Conservation (phyloP, 805 yeast genomes). For the Saturnispora sanitii region DNA sequence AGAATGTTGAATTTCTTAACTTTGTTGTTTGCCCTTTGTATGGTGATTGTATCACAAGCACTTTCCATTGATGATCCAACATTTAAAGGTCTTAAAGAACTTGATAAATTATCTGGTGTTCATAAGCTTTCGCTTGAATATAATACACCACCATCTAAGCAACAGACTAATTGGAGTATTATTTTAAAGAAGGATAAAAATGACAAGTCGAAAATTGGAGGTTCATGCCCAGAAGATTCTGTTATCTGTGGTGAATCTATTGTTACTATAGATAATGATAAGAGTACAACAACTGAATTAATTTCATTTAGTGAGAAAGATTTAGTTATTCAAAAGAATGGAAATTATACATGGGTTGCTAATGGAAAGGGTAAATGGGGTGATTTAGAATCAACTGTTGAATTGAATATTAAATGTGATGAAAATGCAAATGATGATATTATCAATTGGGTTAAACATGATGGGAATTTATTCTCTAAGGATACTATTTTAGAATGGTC, state of each 20-base stretch:
- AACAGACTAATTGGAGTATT: conserved; percentile 55
- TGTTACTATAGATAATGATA: conserved; percentile 40
- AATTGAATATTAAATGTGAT: conserved; percentile 36
- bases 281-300: conserved; percentile 41
- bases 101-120: conserved; percentile 40
- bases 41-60: neutral
- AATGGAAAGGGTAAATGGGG: conserved; percentile 55
- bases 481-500: conserved; percentile 16
- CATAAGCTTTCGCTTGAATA: conserved; percentile 31
- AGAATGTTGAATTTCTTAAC: neutral
- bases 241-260: conserved; percentile 70
- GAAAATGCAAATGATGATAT: conserved; percentile 18
- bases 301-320: neutral
- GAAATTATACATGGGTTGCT: conserved; percentile 36
- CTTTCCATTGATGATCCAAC: conserved; percentile 15
- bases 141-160: conserved; percentile 73
- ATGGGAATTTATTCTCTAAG: conserved; percentile 1
- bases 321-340: conserved; percentile 13
- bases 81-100: conserved; percentile 29
- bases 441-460: conserved; percentile 6
- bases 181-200: conserved; percentile 36
- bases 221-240: conserved; percentile 58
- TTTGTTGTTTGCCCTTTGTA: neutral
- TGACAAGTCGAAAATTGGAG: conserved; percentile 23
- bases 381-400: conserved; percentile 35